phyloP scores from a whole-genome alignment of 108 stramenopile genomes.

The Cyclotella baltica region DNA sequence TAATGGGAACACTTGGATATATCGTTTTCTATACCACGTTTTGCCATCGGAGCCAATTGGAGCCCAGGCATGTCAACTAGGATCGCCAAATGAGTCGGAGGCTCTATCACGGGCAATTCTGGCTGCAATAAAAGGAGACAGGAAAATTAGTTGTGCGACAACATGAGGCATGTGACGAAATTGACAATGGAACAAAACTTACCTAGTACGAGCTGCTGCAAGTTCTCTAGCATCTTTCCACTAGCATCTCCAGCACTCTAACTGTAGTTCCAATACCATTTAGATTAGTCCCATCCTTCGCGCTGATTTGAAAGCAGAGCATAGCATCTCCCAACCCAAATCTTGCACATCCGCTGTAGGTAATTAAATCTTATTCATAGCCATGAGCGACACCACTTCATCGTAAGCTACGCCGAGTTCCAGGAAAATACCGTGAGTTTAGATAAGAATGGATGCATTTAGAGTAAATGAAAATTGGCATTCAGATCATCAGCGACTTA shows the following conservation, averaged over 20 bases:
- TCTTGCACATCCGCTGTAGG: constrained; percentile 93
- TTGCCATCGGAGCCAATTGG: too few species aligned
- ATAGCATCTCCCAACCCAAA: constrained; percentile 92
- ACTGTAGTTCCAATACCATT: constrained; percentile 96
- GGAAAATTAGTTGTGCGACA: background rate
- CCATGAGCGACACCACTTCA: constrained; percentile 93
- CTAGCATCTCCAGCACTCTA: constrained; percentile 87
- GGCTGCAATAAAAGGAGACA: constrained; percentile 1
- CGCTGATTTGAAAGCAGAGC: constrained; percentile 94
- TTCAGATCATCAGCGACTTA: background rate
- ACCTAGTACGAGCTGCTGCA: constrained; percentile 75
- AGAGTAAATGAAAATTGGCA: background rate
- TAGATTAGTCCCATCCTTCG: constrained; percentile 90
- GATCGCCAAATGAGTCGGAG: constrained; percentile 65
- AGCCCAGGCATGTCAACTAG: too few species aligned
- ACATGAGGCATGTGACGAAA: background rate
- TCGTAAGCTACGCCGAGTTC: constrained; percentile 69
- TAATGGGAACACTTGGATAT: too few species aligned
- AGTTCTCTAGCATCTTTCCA: constrained; percentile 87
- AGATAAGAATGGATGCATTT: background rate
- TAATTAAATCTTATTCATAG: constrained; percentile 97
- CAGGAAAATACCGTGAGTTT: constrained; percentile 48
- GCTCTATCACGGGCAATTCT: constrained; percentile 81
- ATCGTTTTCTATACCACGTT: too few species aligned
- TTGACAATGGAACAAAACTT: constrained; percentile 27